Evolutionary conservation across 495 filamentous ascomycete species (phyloP).

Genomic region (Pseudevernia furfuracea): DNA sequence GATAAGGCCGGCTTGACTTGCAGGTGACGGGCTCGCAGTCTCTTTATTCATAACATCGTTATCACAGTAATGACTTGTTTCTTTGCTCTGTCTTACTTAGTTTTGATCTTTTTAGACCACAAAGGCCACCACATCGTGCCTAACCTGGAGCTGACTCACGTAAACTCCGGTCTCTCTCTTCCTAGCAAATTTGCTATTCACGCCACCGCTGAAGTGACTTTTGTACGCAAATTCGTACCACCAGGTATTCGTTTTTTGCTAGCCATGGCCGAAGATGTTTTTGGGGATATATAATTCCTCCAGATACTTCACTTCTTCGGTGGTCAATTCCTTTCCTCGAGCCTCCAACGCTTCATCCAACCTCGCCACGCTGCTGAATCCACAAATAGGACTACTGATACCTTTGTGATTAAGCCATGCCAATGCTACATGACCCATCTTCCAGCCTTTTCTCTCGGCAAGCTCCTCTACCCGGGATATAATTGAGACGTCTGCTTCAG

Average conservation of each 20-base stretch:
- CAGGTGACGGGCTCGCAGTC: too few species aligned
- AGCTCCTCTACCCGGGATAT: conserved; percentile 48
- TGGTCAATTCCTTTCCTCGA: conserved; percentile 44
- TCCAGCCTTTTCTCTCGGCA: conserved; percentile 44
- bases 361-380: conserved; percentile 47
- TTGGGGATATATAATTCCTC: conserved; percentile 60
- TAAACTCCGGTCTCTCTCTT: too few species aligned
- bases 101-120: too few species aligned
- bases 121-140: too few species aligned
- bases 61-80: too few species aligned
- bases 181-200: too few species aligned
- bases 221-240: too few species aligned
- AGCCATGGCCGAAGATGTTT: conserved; percentile 24
- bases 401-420: conserved; percentile 51
- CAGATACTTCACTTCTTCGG: conserved; percentile 55
- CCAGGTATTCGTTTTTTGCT: background rate
- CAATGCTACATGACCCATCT: conserved; percentile 50
- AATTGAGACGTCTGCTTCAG: conserved; percentile 38
- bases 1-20: too few species aligned
- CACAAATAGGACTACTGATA: conserved; percentile 54
- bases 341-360: conserved; percentile 54
- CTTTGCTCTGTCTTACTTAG: too few species aligned
- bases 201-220: too few species aligned
- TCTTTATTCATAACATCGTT: too few species aligned
- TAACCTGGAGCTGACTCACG: too few species aligned